Evolutionary conservation across 2,329 filamentous ascomycete genomes (phyloP), one percentile per base, ranked within the genome.

Genomic region (Aspergillus proliferans): DNA sequence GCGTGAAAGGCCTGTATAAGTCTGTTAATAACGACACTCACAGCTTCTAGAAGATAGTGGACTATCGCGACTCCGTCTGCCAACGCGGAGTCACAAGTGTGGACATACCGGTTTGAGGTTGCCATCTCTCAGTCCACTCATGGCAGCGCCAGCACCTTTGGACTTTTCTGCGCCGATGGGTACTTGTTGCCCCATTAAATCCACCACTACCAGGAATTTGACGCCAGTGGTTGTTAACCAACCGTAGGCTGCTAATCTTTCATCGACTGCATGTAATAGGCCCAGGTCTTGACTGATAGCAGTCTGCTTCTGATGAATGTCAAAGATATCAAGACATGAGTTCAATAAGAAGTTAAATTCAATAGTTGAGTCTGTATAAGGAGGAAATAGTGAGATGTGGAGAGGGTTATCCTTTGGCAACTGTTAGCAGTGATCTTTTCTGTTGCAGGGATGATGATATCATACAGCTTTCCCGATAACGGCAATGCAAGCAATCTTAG

Each of bases 151-250:
- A 50, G 66, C 44, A 55, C 61, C 54, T 60, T 60, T 63, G 58
- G 58, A 58, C 53, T 63, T 62, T 59, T 64, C 61, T 44, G 43
- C 7, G 3, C 59, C 68, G 39, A 60, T 62, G 24, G 59, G 52
- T 6, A 76, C 71, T 45, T 79, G 73, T 19, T 86, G 76, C 1
- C 90, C 91, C 58, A 90, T 83, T 81, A 95, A 89, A 71, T 98
- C 92, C 26, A 97, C 86, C 3, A 96, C 82, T 54, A 90, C 85
- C 30, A 97, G 84, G 63, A 98, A 84, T 66, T 92, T 91, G 55
- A 95, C 83, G 38, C 90, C 90, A 22, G 93, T 97, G 71, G 95
- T 97, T 49, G 93, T 96, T 70, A 97, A 82, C 83, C 88, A 96
- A 61, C 93, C 93, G 74, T 97, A 98, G 58, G 90, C 87, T 33